Base-by-base conservation (phyloP, 176 grass and related monocot genomes). In the Pontederia crassipes region DNA sequence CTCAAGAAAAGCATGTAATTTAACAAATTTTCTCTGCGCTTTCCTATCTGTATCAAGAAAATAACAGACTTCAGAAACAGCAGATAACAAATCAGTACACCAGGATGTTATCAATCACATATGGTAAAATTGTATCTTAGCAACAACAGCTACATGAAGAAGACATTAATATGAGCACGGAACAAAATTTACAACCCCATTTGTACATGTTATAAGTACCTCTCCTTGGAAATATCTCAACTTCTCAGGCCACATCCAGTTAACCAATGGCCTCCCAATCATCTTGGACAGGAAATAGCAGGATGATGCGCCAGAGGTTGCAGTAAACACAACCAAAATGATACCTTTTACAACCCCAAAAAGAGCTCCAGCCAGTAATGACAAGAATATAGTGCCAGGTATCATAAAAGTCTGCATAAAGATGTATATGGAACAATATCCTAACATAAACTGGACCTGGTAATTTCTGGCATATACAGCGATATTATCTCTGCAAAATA, bases 351-450 rank as follows among this genome's bases (percentile, higher is more conserved):
- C 60, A 46, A 98, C 87, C 52, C 93, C 93, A 78, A 88, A 92
- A 80, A 98, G 93, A n/a, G 93, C 87, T 63, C 93, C 87, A 57
- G 87, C 87, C 57, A 98, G 81, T 78, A 98, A 78, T 52, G 93
- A 98, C 93, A 98, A 85, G 79, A 98, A 98, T 71, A 98, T 98
- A 63, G 93, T 98, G 48, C 93, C 93, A 17, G 87, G 93, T 67
- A 98, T 98, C 87, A 98, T 86, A 77, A 98, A 98, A 74, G 87
- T 98, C 60, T 98, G 93, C 93, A 98, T 98, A 63, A 98, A 98
- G 74, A 98, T 98, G 84, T 98, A 98, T 83, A 92, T 88, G 9
- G 93, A 82, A 74, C 93, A 98, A 61, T 98, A 98, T 4, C 84
- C 93, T 74, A 98, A 68, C 71, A 98, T 88, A 59, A 98, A 98